These are phyloP conservation scores for Fusarium praegraminearum DNA, from an alignment of 2,329 filamentous ascomycete genomes.

Conservation along the genomic window DNA sequence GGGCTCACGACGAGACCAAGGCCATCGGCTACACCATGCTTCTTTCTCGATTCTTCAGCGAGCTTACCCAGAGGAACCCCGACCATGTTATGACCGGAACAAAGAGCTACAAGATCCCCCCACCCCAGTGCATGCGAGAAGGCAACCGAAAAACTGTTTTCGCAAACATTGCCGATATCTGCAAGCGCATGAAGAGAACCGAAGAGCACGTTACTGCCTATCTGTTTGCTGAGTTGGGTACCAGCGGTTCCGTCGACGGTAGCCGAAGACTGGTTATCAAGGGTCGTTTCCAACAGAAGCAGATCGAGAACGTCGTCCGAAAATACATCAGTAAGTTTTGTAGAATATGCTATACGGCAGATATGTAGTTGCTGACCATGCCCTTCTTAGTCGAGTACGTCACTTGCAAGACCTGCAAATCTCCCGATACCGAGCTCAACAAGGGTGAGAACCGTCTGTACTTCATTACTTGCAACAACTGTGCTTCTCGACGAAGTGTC, in stretches of 20 bases:
- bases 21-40: conserved; percentile 87
- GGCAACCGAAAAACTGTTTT: conserved; percentile 99
- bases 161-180: conserved; percentile 98
- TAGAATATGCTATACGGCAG: neutral
- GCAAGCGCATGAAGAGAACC: conserved; percentile 98
- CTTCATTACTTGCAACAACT: conserved; percentile 95
- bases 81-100: conserved; percentile 89
- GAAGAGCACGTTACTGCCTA: conserved; percentile 98
- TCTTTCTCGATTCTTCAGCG: conserved; percentile 91
- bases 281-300: conserved; percentile 99
- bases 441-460: conserved; percentile 99
- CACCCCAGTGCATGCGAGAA: conserved; percentile 98
- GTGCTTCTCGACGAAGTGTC: conserved; percentile 85
- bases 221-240: conserved; percentile 97
- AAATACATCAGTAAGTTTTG: conserved; percentile 86
- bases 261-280: conserved; percentile 96
- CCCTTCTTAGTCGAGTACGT: conserved; percentile 83
- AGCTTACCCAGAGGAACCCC: conserved; percentile 95
- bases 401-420: conserved; percentile 98
- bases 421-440: conserved; percentile 93
- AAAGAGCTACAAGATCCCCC: conserved; percentile 99
- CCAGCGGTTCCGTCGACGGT: conserved; percentile 93
- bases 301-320: conserved; percentile 96
- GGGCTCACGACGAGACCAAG: conserved; percentile 82
- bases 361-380: conserved; percentile 47